phyloP scores from a whole-genome alignment of 1,284 basidiomycete genomes.

The Tilletia indica region DNA sequence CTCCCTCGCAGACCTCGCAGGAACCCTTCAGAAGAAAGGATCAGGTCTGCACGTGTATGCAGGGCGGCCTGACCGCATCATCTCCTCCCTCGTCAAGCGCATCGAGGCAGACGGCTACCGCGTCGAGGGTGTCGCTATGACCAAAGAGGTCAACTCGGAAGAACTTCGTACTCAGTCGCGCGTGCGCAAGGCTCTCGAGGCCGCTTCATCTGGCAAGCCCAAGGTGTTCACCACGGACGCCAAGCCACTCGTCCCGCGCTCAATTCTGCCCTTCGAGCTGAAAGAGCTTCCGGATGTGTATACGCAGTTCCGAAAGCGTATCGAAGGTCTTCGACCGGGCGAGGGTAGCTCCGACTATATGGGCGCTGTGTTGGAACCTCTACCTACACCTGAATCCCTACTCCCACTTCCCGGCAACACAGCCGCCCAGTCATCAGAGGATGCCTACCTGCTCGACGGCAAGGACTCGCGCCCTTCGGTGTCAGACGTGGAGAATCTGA shows the following conservation, averaged over 20 bases:
- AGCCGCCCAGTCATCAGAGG: constrained; percentile 14
- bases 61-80: constrained; percentile 38
- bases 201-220: not conserved
- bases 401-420: constrained; percentile 32
- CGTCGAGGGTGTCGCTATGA: constrained; percentile 59
- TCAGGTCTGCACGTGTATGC: constrained; percentile 43
- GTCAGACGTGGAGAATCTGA: constrained; percentile 25
- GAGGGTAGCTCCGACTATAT: constrained; percentile 12
- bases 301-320: constrained; percentile 47
- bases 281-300: constrained; percentile 47
- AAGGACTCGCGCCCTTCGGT: constrained; percentile 20
- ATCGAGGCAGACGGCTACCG: constrained; percentile 56
- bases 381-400: constrained; percentile 32
- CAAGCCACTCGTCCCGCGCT: constrained; percentile 31
- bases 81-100: constrained; percentile 55
- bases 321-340: constrained; percentile 28
- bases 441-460: constrained; percentile 27
- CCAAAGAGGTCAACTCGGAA: constrained; percentile 57
- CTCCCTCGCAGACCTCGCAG: constrained; percentile 40
- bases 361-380: constrained; percentile 33
- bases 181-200: constrained; percentile 21
- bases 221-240: constrained; percentile 22
- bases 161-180: constrained; percentile 39
- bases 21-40: constrained; percentile 26
- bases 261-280: constrained; percentile 36